Base-by-base conservation (phyloP, 1,284 basidiomycete species). In the Ustilago xerochloae region DNA sequence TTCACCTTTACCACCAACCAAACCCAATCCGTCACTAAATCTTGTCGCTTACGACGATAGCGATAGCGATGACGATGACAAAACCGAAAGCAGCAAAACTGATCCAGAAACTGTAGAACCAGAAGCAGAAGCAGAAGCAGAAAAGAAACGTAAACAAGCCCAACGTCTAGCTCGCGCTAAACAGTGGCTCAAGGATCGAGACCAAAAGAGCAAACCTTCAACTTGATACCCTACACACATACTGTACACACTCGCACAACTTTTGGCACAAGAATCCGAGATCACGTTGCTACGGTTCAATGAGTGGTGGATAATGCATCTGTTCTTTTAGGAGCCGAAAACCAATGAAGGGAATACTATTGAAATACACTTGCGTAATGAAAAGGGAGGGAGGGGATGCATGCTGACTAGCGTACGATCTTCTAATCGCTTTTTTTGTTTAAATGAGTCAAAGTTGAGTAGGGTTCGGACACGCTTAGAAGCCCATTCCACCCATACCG, bases 401-500 rank as follows among this genome's bases (percentile, higher is more conserved):
- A 9, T 30, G 24, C 18, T 33, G 41, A 43, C 22, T 13, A 24
- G 38, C 26, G 8, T 46, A 33, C 47, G 47, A 49, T 15, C 58
- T 68, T 35, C 52, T 47, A 24, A 43, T 24, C 16, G 13, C 38
- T 53, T 54, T 54, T 38, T 47, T 52, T 41, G 20, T 36, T 46
- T 48, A 13, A 38, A 5, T 26, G 16, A n/a, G 10, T 13, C 28
- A 47, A 28, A 20, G 12, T 16, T 10, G 3, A 50, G 33, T 13
- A 13, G 22, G 20, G 28, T 18, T 7, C 18, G 18, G 36, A 1
- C 38, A 51, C 15, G 52, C 48, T 80, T 80, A 80, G 70, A 80
- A 78, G 57, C 77, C 77, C 75, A 81, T 83, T 33, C 81, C 81
- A 49, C 82, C 81, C 82, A 83, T 83, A 12, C 82, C 82, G 22